Percentiles rank a stretch among this genome's conserved stretches.
Evolutionary conservation across 1,284 basidiomycete species (phyloP).

Genomic region (Rhodotorula sp.): DNA sequence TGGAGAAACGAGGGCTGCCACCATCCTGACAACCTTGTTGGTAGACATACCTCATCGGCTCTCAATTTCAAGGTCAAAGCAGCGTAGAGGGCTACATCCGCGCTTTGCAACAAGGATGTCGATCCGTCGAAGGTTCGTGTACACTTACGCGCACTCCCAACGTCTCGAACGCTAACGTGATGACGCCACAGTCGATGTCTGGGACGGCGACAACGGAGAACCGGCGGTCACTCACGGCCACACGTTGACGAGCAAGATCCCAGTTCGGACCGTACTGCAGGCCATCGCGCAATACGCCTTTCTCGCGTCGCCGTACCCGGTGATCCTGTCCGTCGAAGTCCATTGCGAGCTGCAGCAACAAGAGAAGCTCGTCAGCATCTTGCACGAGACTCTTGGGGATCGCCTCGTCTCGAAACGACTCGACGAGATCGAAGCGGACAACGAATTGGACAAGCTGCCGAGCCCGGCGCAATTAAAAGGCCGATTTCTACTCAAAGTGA

Average conservation of each 20-base stretch:
- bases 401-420: constrained; percentile 56
- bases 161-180: background rate
- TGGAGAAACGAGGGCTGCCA: too few species aligned
- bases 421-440: constrained; percentile 54
- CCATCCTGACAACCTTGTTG: too few species aligned
- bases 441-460: constrained; percentile 61
- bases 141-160: constrained; percentile 1
- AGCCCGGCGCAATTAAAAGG: constrained; percentile 83
- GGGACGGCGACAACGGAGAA: constrained; percentile 74
- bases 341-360: constrained; percentile 83
- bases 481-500: constrained; percentile 78
- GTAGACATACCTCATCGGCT: constrained; percentile 84
- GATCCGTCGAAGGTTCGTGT: constrained; percentile 76
- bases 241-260: constrained; percentile 83
- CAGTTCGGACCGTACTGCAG: constrained; percentile 76
- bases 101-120: constrained; percentile 82
- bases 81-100: constrained; percentile 96
- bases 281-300: constrained; percentile 93
- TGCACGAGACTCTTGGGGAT: constrained; percentile 75
- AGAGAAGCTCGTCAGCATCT: constrained; percentile 72
- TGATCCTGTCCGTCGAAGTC: constrained; percentile 92
- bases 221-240: constrained; percentile 87
- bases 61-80: constrained; percentile 88
- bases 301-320: constrained; percentile 84
- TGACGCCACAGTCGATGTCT: constrained; percentile 75